Percentiles rank a stretch among this genome's conserved stretches.
phyloP scores from a whole-genome alignment of 140 eudicot species.

The Anethum foeniculum region DNA sequence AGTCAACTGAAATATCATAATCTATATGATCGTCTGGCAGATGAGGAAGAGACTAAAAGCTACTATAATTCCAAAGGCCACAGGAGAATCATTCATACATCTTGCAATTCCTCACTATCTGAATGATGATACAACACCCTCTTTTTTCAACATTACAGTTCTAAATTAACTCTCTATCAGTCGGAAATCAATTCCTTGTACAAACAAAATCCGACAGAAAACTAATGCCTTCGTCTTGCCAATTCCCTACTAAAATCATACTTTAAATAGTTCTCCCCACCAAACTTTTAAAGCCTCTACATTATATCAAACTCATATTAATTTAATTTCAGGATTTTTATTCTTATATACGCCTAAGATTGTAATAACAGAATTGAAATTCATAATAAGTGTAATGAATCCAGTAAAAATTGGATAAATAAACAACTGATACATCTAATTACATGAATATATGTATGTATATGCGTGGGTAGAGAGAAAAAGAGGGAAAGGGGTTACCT shows the following conservation, averaged over 20 bases:
- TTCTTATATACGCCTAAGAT: neutral
- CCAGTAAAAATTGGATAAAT: neutral
- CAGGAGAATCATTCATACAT: no score
- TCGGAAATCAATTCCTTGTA: neutral
- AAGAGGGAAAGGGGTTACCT: neutral
- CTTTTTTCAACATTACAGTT: neutral
- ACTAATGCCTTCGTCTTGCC: neutral
- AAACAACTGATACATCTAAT: neutral
- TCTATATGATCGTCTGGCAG: no score
- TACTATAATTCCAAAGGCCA: no score
- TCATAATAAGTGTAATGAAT: neutral
- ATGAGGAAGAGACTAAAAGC: no score
- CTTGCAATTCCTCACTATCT: neutral
- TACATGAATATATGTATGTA: neutral
- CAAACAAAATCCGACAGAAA: neutral
- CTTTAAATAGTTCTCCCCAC: neutral
- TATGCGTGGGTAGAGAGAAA: neutral
- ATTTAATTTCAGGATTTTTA: neutral
- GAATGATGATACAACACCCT: neutral
- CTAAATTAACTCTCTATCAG: neutral
- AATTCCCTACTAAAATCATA: neutral
- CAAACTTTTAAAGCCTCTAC: neutral
- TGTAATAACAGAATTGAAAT: neutral
- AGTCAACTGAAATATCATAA: no score
- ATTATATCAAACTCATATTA: neutral